Evolutionary conservation across 2,329 filamentous ascomycete species (phyloP).

Genomic region (Paracorniculantispora psalliotae): DNA sequence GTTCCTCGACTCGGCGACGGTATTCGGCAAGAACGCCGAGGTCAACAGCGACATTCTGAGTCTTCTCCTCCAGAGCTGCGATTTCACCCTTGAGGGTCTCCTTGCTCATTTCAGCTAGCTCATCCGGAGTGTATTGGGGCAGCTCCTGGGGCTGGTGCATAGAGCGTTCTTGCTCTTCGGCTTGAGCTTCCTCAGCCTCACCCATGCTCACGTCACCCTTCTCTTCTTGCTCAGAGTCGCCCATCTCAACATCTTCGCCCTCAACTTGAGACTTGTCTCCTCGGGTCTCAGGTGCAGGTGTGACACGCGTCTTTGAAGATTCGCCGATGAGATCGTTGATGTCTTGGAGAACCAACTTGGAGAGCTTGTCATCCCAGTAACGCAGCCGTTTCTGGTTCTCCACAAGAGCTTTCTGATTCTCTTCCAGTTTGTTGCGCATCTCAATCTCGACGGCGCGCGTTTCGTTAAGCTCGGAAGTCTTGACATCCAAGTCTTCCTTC

Average conservation of each 20-base stretch:
- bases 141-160: conserved; percentile 51
- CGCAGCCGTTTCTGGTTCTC: conserved; percentile 81
- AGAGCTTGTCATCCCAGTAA: conserved; percentile 87
- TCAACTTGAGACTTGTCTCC: conserved; percentile 24
- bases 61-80: conserved; percentile 60
- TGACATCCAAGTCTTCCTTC: conserved; percentile 83
- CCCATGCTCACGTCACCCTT: conserved; percentile 15
- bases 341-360: conserved; percentile 78
- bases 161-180: conserved; percentile 20
- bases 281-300: conserved; percentile 12
- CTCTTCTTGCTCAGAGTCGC: conserved; percentile 26
- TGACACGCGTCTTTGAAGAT: conserved; percentile 23
- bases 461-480: conserved; percentile 79
- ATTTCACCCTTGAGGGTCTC: conserved; percentile 58
- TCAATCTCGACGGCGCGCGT: conserved; percentile 89
- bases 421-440: conserved; percentile 96
- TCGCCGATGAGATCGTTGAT: conserved; percentile 60
- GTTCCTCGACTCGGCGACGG: conserved; percentile 77
- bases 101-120: conserved; percentile 62
- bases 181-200: background rate
- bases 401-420: conserved; percentile 80
- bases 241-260: conserved; percentile 26
- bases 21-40: conserved; percentile 86
- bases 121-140: conserved; percentile 71
- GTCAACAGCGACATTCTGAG: conserved; percentile 81